These are phyloP conservation scores for Suillus luteus DNA, from an alignment of 768 basidiomycete genomes.

Conservation along the genomic window DNA sequence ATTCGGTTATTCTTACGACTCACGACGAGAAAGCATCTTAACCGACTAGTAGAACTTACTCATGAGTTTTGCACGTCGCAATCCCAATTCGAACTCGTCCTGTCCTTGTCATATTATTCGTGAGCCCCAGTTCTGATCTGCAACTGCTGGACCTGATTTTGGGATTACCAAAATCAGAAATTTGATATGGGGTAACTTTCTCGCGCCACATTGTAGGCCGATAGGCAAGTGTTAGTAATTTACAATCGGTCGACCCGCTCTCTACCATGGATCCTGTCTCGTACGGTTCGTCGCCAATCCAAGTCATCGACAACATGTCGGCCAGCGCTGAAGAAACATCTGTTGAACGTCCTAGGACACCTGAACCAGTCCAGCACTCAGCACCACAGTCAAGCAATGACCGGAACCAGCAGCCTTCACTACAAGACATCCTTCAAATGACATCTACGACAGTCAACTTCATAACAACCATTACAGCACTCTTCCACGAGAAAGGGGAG, in stretches of 20 bases:
- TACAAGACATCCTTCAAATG: conserved; percentile 11
- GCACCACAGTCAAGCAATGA: background rate
- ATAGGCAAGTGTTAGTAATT: too few relatives aligned
- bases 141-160: too few relatives aligned
- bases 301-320: background rate
- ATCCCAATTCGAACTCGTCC: background rate
- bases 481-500: conserved; percentile 5
- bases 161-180: too few relatives aligned
- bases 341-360: background rate
- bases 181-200: background rate
- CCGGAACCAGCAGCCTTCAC: background rate
- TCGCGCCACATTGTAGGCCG: background rate
- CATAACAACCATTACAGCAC: conserved; percentile 4
- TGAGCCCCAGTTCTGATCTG: too few relatives aligned
- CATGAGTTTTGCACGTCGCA: background rate
- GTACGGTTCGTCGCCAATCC: background rate
- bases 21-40: background rate
- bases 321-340: background rate
- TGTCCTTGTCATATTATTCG: background rate
- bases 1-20: background rate
- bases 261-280: background rate
- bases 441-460: conserved; percentile 2
- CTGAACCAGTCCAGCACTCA: background rate
- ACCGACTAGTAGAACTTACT: background rate
- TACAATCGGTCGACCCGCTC: too few relatives aligned